Evolutionary conservation across 2,329 filamentous ascomycete genomes (phyloP).

Genomic region (Lasiodiplodia theobromae): DNA sequence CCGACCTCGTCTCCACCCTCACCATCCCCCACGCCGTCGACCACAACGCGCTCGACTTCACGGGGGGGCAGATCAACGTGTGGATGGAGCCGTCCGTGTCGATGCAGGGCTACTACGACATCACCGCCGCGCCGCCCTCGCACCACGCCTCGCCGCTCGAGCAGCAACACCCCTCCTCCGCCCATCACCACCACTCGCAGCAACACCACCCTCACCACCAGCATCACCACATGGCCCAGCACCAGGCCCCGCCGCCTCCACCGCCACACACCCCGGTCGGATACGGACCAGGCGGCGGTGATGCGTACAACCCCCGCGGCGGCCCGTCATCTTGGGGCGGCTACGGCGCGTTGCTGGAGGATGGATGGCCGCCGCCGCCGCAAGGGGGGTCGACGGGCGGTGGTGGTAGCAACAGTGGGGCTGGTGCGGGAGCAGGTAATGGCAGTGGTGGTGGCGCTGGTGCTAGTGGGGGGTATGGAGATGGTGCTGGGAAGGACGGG

Average conservation of each 20-base stretch:
- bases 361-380: background rate
- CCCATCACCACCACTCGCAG: background rate
- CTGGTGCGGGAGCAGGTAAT: no score
- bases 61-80: slow-evolving; percentile 49
- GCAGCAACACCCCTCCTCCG: background rate
- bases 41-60: slow-evolving; percentile 51
- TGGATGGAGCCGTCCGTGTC: slow-evolving; percentile 46
- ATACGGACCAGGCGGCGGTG: background rate
- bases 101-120: slow-evolving; percentile 32
- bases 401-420: background rate
- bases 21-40: slow-evolving; percentile 27
- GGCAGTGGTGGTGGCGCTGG: background rate
- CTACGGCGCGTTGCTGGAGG: slow-evolving; percentile 18
- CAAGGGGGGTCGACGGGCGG: background rate
- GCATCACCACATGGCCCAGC: background rate
- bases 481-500: background rate
- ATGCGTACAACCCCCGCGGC: slow-evolving; percentile 21
- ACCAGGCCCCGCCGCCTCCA: background rate
- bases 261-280: slow-evolving; percentile 20
- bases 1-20: slow-evolving; percentile 11
- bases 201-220: background rate
- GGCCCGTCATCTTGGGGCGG: background rate
- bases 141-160: slow-evolving; percentile 20
- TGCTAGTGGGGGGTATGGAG: background rate
- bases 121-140: background rate